Base-by-base conservation (phyloP, 345 rosid species). In the Carallia pectinifolia region DNA sequence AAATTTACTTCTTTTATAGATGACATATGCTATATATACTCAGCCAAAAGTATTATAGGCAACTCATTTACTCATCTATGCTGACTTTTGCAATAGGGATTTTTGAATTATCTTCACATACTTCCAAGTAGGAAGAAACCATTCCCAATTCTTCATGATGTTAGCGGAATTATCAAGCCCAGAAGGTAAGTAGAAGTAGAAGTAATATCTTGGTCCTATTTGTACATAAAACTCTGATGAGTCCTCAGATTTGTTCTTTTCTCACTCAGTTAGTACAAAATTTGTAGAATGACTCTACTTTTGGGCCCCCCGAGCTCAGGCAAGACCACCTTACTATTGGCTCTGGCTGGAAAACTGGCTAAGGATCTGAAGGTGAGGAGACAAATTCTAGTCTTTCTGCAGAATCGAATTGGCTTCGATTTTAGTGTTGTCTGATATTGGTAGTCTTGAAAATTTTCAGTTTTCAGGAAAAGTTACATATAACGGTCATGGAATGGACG, bases 301-400 rank as follows among this genome's bases (percentile, higher is more conserved):
- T 63, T 85, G 36, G 91, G 91, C 37, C 91, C 91, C 6, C 89
- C 91, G 15, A 72, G 86, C 38, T 85, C 86, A 4, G 89, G 91
- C 19, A 87, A 87, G 69, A 87, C 91, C 36, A 83, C 91, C 0
- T 76, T 87, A 47, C 79, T 85, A 53, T 54, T 83, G 53, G 85
- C 87, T 39, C 70, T 87, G 67, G 84, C 92, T 1, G 92, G 89
- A 69, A 87, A 81, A 68, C 92, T 85, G 18, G 82, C 36, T 38
- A 84, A 81, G 77, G 86, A 84, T 61, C 48, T 85, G 53, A 80
- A 85, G 65, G 92, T 87, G 67, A 74, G 83, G 38, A 50, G 9
- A 18, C 33, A 18, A 15, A 33, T 33, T 33, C 34, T 40, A 16
- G 48, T 17, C 7, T 18, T 6, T 0, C 59, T 23, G 18, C 4